Evolutionary conservation across 495 filamentous ascomycete species (phyloP).

Genomic region (Achaetomiella virescens): DNA sequence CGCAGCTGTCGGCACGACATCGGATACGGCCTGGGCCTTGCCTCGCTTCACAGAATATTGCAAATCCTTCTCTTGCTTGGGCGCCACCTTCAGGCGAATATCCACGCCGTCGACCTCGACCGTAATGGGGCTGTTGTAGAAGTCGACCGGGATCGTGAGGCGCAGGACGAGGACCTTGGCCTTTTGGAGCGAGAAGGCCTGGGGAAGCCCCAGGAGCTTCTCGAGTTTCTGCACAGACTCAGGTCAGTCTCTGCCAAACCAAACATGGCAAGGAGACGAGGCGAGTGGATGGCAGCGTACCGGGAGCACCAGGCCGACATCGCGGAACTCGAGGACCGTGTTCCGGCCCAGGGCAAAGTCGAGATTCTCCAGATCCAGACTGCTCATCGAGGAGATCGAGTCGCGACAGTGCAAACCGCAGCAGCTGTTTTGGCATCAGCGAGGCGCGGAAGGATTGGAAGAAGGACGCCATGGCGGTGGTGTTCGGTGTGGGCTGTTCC

Average conservation of each 20-base stretch:
- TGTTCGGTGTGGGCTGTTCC: neutral
- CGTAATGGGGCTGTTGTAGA: slow-evolving; percentile 70
- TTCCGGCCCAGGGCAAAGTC: slow-evolving; percentile 71
- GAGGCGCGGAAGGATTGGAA: slow-evolving; percentile 59
- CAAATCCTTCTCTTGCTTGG: slow-evolving; percentile 29
- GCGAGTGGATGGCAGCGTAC: slow-evolving; percentile 38
- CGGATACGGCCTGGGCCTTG: slow-evolving; percentile 21
- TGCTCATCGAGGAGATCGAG: slow-evolving; percentile 77
- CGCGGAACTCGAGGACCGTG: slow-evolving; percentile 70
- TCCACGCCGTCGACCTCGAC: slow-evolving; percentile 74
- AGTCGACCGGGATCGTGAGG: slow-evolving; percentile 73
- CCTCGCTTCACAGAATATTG: slow-evolving; percentile 26
- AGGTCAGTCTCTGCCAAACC: slow-evolving; percentile 1
- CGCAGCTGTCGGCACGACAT: slow-evolving; percentile 64
- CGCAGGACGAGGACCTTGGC: slow-evolving; percentile 65
- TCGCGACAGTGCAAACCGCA: slow-evolving; percentile 73
- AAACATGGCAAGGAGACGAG: neutral
- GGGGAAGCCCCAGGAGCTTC: slow-evolving; percentile 63
- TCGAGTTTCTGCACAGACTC: slow-evolving; percentile 58
- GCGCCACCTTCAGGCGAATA: slow-evolving; percentile 48
- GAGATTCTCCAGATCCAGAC: slow-evolving; percentile 67
- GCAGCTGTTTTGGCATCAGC: slow-evolving; percentile 72
- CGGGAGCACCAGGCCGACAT: slow-evolving; percentile 70
- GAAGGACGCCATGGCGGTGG: slow-evolving; percentile 46
- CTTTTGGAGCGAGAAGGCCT: slow-evolving; percentile 58